Base-by-base conservation (phyloP, 129 eudicot genomes). In the Tagetes erecta region DNA sequence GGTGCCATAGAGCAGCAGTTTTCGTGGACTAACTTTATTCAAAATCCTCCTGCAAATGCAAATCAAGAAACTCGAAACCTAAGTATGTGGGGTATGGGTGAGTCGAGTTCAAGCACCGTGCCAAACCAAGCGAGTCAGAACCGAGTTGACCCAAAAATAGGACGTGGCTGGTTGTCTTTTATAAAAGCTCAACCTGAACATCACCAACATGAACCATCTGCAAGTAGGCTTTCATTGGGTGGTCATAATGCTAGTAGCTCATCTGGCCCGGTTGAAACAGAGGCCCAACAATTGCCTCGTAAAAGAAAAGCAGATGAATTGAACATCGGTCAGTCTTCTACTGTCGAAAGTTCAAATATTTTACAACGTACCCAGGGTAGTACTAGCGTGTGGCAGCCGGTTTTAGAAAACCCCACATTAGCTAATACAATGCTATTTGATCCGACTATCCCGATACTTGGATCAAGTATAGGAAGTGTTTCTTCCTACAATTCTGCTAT, bases 261-360 rank as follows among this genome's bases (percentile, higher is more conserved):
- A 60, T 76, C 93, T 14, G 70, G 56, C 71, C 86, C 89, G 45
- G 78, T 77, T 81, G 86, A 78, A 35, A 36, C 74, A 64, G 93
- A 76, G 45, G 76, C 82, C 53, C 88, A 82, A 27, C 91, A 83
- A 4, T 69, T 84, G 34, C 77, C 97, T 4, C 60, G 87, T 65
- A 94, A 94, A 80, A 77, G 98, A 76, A 94, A 94, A 84, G 80
- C 85, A 6, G 34, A 81, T 47, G 98, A 93, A 37, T 90, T 79
- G 31, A 71, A 66, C 70, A 55, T 62, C 5, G 96, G 96, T 3
- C 95, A 86, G 52, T 85, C 98, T 13, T 90, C 98, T 60, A 86
- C 98, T 27, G 86, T 81, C 46, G 88, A 90, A 44, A 80, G 83
- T 70, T 81, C 95, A 40, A 85, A 35, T 67, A 76, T 67, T 64